Conservation (phyloP, 202 grass and related monocot species). For the Zoysia matrella region DNA sequence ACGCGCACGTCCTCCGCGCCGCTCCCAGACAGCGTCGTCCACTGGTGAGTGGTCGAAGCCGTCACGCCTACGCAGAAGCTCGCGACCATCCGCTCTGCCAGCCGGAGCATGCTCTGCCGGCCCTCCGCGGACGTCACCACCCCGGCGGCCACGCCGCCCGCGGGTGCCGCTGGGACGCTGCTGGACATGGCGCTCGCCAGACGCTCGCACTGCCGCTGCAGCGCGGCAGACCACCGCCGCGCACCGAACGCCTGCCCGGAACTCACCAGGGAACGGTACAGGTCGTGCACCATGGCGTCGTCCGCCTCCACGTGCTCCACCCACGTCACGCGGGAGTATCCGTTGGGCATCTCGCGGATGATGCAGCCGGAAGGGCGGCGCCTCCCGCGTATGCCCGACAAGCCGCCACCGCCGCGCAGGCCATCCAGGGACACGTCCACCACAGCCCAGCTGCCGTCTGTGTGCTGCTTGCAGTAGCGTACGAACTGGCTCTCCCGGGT, state of each 20-base stretch:
- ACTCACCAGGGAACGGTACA: slow-evolving; percentile 83
- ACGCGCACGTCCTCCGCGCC: slow-evolving; percentile 81
- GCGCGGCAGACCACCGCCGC: slow-evolving; percentile 67
- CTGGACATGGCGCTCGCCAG: slow-evolving; percentile 70
- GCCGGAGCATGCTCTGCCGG: slow-evolving; percentile 80
- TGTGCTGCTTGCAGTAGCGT: slow-evolving; percentile 94
- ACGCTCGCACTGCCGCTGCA: slow-evolving; percentile 86
- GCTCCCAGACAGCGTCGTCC: slow-evolving; percentile 87
- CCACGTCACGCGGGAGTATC: slow-evolving; percentile 92
- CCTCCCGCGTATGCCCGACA: slow-evolving; percentile 15
- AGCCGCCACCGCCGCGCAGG: slow-evolving; percentile 33
- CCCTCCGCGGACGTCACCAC: slow-evolving; percentile 77
- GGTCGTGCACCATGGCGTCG: slow-evolving; percentile 67
- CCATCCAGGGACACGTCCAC: slow-evolving; percentile 89
- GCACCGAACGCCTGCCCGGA: slow-evolving; percentile 84
- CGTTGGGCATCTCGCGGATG: slow-evolving; percentile 81
- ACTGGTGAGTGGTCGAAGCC: slow-evolving; percentile 84
- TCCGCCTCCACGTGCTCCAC: slow-evolving; percentile 87
- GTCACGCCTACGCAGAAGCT: slow-evolving; percentile 91
- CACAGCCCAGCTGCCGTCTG: slow-evolving; percentile 79
- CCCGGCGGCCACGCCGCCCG: not conserved
- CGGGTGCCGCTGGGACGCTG: slow-evolving; percentile 30
- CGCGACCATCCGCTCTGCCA: slow-evolving; percentile 85
- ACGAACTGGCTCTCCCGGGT: slow-evolving; percentile 78
- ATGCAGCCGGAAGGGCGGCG: slow-evolving; percentile 79